These are phyloP conservation scores for Tricholoma furcatifolium DNA, from an alignment of 768 basidiomycete genomes.

Conservation along the genomic window DNA sequence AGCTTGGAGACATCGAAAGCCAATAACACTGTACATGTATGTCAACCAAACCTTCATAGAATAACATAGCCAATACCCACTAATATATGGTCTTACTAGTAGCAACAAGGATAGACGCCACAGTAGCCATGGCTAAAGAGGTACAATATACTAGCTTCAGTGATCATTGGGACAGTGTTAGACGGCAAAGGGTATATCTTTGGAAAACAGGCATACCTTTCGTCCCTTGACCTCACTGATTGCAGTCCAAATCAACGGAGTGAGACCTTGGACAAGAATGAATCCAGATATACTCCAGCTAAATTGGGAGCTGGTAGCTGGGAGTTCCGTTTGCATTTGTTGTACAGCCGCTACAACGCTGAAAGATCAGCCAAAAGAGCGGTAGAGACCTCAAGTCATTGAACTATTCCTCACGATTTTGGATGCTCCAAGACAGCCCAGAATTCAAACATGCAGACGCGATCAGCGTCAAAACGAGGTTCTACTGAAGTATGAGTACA, in stretches of 20 bases:
- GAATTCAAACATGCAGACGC: constrained; percentile 56
- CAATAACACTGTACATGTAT: constrained; percentile 42
- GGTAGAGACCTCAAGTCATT: not conserved
- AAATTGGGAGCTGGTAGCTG: constrained; percentile 60
- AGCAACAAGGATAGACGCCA: constrained; percentile 58
- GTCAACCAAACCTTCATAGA: not conserved
- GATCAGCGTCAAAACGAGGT: constrained; percentile 44
- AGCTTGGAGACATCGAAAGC: constrained; percentile 69
- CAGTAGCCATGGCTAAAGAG: constrained; percentile 49
- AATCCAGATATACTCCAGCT: constrained; percentile 71
- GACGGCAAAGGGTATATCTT: not conserved
- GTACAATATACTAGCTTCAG: constrained; percentile 52
- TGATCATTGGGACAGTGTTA: not conserved
- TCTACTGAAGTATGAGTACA: constrained; percentile 24
- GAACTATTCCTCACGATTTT: constrained; percentile 50
- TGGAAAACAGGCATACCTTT: constrained; percentile 42
- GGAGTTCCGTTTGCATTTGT: constrained; percentile 58
- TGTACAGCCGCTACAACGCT: constrained; percentile 54
- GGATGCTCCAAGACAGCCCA: constrained; percentile 57
- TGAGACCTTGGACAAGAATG: constrained; percentile 66
- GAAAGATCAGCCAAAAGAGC: not conserved
- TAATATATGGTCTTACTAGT: constrained; percentile 49
- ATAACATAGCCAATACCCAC: constrained; percentile 26
- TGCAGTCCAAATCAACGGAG: constrained; percentile 68
- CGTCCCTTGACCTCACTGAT: constrained; percentile 76